Conservation (phyloP, 331 rosid species). For the Pyrus hybrid region DNA sequence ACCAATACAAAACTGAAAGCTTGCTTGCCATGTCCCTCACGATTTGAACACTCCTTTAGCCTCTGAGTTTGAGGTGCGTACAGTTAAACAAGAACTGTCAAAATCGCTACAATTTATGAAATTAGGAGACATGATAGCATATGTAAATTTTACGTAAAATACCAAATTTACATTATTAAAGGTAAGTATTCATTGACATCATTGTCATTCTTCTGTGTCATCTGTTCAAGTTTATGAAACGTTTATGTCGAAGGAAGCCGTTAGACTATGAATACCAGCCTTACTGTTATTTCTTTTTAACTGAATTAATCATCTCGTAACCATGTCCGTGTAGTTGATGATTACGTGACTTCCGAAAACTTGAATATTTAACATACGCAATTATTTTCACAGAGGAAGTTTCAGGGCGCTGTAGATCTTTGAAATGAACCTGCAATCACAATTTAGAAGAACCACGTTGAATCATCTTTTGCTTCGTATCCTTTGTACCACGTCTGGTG, state of each 20-base stretch:
- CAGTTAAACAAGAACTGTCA: neutral
- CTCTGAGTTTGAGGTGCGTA: neutral
- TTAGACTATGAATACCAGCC: neutral
- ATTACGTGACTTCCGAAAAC: neutral
- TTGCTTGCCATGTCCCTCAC: neutral
- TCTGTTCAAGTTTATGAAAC: neutral
- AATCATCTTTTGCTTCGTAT: conserved; percentile 17
- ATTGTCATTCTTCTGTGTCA: neutral
- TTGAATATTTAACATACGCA: neutral
- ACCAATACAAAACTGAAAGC: too few species aligned
- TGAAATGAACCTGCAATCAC: neutral
- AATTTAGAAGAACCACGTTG: conserved; percentile 32
- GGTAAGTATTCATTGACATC: neutral
- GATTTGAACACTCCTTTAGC: neutral
- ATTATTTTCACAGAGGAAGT: neutral
- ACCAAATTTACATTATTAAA: neutral
- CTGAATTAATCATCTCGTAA: neutral
- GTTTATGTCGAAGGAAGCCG: neutral
- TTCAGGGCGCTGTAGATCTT: neutral
- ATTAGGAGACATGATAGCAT: neutral
- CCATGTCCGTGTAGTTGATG: neutral
- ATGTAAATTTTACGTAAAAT: neutral
- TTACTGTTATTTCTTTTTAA: neutral
- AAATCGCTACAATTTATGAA: neutral
- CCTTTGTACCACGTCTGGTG: conserved; percentile 59